A percentile compares a stretch with the other conserved stretches of the same genome.
phyloP scores from a whole-genome alignment of 306 rosid genomes.

The Citrullus mucosospermus region DNA sequence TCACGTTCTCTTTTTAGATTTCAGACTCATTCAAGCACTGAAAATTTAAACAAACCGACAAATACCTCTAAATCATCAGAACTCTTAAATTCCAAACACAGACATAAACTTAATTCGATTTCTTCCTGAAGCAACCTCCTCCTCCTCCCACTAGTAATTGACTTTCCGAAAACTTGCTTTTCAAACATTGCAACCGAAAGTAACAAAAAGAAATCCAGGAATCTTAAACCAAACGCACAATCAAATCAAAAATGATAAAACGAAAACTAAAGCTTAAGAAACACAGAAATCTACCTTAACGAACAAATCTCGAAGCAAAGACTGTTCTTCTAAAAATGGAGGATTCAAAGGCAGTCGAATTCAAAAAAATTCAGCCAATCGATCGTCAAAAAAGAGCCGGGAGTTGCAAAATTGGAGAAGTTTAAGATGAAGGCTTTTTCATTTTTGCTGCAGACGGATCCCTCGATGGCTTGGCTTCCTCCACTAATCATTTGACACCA shows the following conservation, averaged over 20 bases:
- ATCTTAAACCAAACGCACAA: neutral
- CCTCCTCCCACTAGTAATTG: neutral
- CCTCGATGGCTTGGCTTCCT: neutral
- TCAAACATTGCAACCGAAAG: slow-evolving; percentile 5
- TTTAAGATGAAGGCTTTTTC: neutral
- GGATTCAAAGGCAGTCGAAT: neutral
- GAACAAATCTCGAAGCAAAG: neutral
- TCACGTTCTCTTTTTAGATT: neutral
- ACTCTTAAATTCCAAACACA: neutral
- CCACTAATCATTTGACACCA: slow-evolving; percentile 18
- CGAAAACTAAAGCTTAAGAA: neutral
- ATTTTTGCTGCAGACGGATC: slow-evolving; percentile 11
- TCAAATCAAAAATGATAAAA: neutral
- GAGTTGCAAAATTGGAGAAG: neutral
- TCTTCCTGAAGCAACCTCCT: slow-evolving; percentile 7
- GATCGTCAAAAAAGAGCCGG: neutral
- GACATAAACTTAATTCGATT: neutral
- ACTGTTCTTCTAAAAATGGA: neutral
- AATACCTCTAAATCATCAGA: neutral
- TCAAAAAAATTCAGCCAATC: slow-evolving; percentile 9
- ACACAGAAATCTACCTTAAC: slow-evolving; percentile 1
- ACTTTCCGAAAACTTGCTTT: slow-evolving; percentile 6
- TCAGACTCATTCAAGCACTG: neutral
- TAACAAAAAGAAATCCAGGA: neutral
- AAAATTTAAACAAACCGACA: neutral